Conservation (phyloP, 352 stramenopile species). For the Phytophthora sp. region DNA sequence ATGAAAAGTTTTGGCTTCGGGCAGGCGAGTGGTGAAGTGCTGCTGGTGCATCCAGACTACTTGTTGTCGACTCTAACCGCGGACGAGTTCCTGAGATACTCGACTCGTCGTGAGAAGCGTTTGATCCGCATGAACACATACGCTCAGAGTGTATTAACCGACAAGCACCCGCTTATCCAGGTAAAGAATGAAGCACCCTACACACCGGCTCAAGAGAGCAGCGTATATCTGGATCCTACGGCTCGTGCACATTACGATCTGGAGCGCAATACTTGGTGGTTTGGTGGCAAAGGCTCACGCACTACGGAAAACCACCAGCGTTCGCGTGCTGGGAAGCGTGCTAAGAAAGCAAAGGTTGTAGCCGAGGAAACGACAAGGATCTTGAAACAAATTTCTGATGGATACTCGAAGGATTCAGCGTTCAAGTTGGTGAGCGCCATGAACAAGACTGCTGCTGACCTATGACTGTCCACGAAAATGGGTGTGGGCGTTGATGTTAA, state of each 20-base stretch:
- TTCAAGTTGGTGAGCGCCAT: constrained; percentile 61
- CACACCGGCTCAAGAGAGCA: constrained; percentile 79
- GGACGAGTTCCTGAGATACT: constrained; percentile 65
- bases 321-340: constrained; percentile 42
- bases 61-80: constrained; percentile 61
- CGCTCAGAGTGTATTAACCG: constrained; percentile 68
- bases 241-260: constrained; percentile 80
- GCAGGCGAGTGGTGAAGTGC: constrained; percentile 72
- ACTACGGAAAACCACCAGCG: constrained; percentile 41
- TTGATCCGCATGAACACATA: constrained; percentile 79
- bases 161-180: constrained; percentile 77
- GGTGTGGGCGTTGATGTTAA: constrained; percentile 87
- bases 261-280: constrained; percentile 72
- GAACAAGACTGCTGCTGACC: constrained; percentile 49
- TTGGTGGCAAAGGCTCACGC: constrained; percentile 48
- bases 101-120: constrained; percentile 59
- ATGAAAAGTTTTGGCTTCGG: constrained; percentile 90
- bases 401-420: constrained; percentile 31
- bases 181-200: constrained; percentile 88
- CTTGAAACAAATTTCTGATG: constrained; percentile 20
- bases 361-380: constrained; percentile 14
- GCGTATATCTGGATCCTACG: constrained; percentile 85
- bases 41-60: constrained; percentile 80
- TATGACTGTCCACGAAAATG: constrained; percentile 60
- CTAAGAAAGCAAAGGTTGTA: constrained; percentile 56